Evolutionary conservation across 495 filamentous ascomycete genomes (phyloP), one percentile per base, ranked within the genome.

Genomic region (Xylaria nigripes): DNA sequence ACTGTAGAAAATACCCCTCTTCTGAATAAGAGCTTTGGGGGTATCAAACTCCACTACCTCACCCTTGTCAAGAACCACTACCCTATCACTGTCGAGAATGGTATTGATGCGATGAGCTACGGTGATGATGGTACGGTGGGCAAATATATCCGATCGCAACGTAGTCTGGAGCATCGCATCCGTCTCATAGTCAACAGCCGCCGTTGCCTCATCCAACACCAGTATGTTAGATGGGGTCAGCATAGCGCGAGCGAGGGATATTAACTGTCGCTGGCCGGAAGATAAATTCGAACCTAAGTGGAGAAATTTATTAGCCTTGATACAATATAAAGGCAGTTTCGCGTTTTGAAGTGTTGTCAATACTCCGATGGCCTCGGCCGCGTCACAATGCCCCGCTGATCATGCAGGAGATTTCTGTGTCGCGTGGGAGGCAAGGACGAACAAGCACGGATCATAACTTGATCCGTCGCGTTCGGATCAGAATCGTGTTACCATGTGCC

Each of bases 71-170:
- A 97, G 80, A 41, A 97, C 90, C 38, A 96, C 81, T 50, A 97
- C 90, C 21, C 89, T 79, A 69, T 97, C 90, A 24, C 85, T 89
- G 70, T 96, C 90, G 18, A 96, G 81, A 66, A 97, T 95, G 18
- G 90, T 97, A 72, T 96, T 95, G 71, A 99, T 94, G 41, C 93
- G 82, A 69, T 98, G 93, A 45, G 93, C 93, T 63, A 98, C 95
- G 0, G 94, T 97, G 63, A 99, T 90, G 68, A 99, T 97, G 16
- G 94, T 99, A 18, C 91, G 81, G 64, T 96, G 86, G 48, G 81
- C 75, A 76, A 96, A 95, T 47, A 83, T 70, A 19, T 76, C 73
- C 21, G 78, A 78, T 25, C 83, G 75, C 34, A 87, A 67, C 40
- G 83, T 86, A 23, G 71, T 68, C 64, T 87, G 84, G 12, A 96